phyloP scores from a whole-genome alignment of 768 basidiomycete species.

The Mycena albidolilacea region DNA sequence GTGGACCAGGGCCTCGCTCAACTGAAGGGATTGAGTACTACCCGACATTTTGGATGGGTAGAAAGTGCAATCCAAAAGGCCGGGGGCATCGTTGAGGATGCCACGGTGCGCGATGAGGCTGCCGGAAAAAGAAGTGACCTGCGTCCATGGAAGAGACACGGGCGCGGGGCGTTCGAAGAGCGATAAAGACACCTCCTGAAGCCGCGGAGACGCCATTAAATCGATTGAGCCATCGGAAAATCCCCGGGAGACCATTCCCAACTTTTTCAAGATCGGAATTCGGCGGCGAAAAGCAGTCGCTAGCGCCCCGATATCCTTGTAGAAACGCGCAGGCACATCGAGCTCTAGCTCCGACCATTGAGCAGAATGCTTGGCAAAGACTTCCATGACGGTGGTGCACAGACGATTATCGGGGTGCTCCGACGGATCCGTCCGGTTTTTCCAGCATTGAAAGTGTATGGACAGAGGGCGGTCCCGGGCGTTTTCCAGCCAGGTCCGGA shows the following conservation, averaged over 20 bases:
- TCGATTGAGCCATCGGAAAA: not conserved
- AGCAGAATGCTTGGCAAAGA: not conserved
- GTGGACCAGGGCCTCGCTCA: not conserved
- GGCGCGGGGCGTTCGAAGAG: not conserved
- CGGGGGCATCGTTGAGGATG: not conserved
- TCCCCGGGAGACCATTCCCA: not conserved
- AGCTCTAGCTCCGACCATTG: slow-evolving; percentile 1
- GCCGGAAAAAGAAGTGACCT: slow-evolving; percentile 9
- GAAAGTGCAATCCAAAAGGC: slow-evolving; percentile 3
- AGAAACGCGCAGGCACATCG: not conserved
- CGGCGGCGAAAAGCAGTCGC: not conserved
- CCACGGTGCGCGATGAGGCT: not conserved
- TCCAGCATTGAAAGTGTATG: not conserved
- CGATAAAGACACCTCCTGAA: not conserved
- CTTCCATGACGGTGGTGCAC: not conserved
- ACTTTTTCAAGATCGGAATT: slow-evolving; percentile 9
- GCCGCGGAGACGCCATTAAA: not conserved
- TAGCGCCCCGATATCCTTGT: not conserved
- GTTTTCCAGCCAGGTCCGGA: not conserved
- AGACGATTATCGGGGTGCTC: not conserved
- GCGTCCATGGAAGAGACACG: not conserved
- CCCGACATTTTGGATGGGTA: not conserved
- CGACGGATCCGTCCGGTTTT: no score
- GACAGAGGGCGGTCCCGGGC: not conserved
- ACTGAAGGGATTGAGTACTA: not conserved